Evolutionary conservation across 2,329 filamentous ascomycete genomes (phyloP), one percentile per base, ranked within the genome.

Genomic region (Rosellinia necatrix): DNA sequence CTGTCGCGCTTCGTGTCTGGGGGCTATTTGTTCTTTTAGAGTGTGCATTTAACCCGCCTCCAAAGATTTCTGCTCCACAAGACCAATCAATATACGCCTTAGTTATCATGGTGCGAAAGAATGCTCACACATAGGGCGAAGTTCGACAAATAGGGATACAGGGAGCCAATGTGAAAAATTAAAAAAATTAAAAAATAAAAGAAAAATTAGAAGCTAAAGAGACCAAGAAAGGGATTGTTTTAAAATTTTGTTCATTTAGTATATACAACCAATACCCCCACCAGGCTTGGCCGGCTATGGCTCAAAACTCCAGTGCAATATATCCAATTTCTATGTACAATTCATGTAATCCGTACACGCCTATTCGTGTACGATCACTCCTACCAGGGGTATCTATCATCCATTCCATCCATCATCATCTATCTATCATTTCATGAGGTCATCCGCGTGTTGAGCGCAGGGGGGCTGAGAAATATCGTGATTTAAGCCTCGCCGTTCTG

Each of bases 401-500:
- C 43, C 24, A 47, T 53, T 24, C 30, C 10, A 54, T 37, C 35
- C 40, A 49, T 54, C 38, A 17, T 53, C 44, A 38, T 49, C 19
- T 15, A 22, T 42, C 42, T 29, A 25, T 34, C 46, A 43, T 54
- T 5, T 30, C 21, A 52, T 32, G 21, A 47, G 30, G n/a, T 25
- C 35, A 30, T 51, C 42, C 24, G 34, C 37, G 30, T 17, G 15
- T 29, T 38, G 24, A 37, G 46, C 24, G 21, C 6, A 17, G 48
- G 19, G 40, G 21, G n/a, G n/a, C n/a, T n/a, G n/a, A 27, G 22
- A 8, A 22, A 22, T 1, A 3, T 8, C 24, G 21, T 41, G 12
- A 46, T 38, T 47, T 50, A 53, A 30, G 34, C 27, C 42, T 64
- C 43, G 50, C 66, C 69, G 65, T 74, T 75, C 64, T 72, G 68